phyloP scores from a whole-genome alignment of 441 rosid species.

The Macaranga tanarius region DNA sequence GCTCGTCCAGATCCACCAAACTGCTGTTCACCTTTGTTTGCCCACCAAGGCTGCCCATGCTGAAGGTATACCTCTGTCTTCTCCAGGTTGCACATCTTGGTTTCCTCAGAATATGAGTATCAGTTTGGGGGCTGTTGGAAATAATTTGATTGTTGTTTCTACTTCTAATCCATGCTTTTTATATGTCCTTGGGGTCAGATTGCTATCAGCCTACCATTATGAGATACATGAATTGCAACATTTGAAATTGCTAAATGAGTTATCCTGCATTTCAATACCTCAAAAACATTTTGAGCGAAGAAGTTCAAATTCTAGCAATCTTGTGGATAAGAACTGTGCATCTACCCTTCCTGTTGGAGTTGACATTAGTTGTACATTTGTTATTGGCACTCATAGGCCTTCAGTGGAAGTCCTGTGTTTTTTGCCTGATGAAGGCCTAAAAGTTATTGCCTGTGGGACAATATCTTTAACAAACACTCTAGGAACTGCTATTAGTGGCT shows the following conservation, averaged over 20 bases:
- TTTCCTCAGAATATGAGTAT: constrained; percentile 69
- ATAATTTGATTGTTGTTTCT: constrained; percentile 69
- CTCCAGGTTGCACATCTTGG: constrained; percentile 86
- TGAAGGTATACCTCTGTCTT: constrained; percentile 67
- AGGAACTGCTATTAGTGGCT: constrained; percentile 80
- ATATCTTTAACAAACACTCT: constrained; percentile 62
- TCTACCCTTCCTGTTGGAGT: constrained; percentile 62
- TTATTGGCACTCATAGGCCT: constrained; percentile 95
- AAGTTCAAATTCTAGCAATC: constrained; percentile 37
- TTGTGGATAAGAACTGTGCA: constrained; percentile 31
- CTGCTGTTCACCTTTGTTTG: constrained; percentile 84
- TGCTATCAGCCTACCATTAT: constrained; percentile 50
- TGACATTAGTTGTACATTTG: constrained; percentile 58
- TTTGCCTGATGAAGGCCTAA: constrained; percentile 60
- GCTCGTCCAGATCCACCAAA: constrained; percentile 84
- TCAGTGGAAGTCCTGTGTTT: constrained; percentile 89
- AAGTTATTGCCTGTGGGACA: constrained; percentile 75
- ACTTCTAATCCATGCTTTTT: constrained; percentile 92
- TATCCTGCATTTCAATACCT: constrained; percentile 88
- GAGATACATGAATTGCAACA: constrained; percentile 82
- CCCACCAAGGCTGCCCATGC: constrained; percentile 83
- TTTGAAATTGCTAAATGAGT: constrained; percentile 71
- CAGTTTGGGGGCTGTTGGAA: constrained; percentile 95
- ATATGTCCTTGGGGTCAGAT: constrained; percentile 72
- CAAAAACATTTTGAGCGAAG: constrained; percentile 53